Conservation (phyloP, 805 yeast species). For the Saccharomycopsis oosterbeekiorum region DNA sequence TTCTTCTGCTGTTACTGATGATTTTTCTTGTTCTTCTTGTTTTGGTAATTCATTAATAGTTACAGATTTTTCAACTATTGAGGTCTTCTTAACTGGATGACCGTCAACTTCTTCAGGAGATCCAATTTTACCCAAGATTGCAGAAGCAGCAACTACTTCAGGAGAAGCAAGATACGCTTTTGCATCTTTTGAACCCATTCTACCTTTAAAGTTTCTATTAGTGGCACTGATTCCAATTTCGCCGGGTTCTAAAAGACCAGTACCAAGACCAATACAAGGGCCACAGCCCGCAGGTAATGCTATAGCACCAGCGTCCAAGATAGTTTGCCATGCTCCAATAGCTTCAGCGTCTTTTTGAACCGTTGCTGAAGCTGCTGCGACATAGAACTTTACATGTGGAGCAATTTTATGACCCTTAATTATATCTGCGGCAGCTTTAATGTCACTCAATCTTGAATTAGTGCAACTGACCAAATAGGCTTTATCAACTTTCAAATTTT, state of each 20-base stretch:
- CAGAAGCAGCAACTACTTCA: slow-evolving; percentile 97
- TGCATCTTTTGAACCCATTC: slow-evolving; percentile 98
- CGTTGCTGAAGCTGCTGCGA: slow-evolving; percentile 93
- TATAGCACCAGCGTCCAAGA: slow-evolving; percentile 86
- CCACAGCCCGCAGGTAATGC: slow-evolving; percentile 99
- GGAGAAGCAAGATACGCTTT: slow-evolving; percentile 94
- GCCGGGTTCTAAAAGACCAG: slow-evolving; percentile 88
- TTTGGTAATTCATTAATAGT: slow-evolving; percentile 27
- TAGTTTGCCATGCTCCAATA: slow-evolving; percentile 83
- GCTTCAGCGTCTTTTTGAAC: slow-evolving; percentile 91
- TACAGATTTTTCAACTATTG: slow-evolving; percentile 21
- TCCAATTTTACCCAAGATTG: slow-evolving; percentile 89
- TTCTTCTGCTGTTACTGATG: slow-evolving; percentile 25
- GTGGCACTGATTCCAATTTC: slow-evolving; percentile 98
- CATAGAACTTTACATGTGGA: slow-evolving; percentile 85
- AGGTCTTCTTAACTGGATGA: slow-evolving; percentile 23
- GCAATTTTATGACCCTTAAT: slow-evolving; percentile 77
- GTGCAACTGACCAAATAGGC: slow-evolving; percentile 98
- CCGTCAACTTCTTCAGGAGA: slow-evolving; percentile 83
- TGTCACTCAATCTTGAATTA: slow-evolving; percentile 85
- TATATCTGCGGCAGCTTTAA: slow-evolving; percentile 88
- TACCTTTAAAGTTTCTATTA: slow-evolving; percentile 95
- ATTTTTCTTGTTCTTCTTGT: slow-evolving; percentile 23
- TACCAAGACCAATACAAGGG: slow-evolving; percentile 96
- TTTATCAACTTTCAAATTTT: slow-evolving; percentile 74